A percentile compares a stretch with the other conserved stretches of the same genome.
Evolutionary conservation across 805 yeast species (phyloP).

Genomic region (Suhomyces sp.): DNA sequence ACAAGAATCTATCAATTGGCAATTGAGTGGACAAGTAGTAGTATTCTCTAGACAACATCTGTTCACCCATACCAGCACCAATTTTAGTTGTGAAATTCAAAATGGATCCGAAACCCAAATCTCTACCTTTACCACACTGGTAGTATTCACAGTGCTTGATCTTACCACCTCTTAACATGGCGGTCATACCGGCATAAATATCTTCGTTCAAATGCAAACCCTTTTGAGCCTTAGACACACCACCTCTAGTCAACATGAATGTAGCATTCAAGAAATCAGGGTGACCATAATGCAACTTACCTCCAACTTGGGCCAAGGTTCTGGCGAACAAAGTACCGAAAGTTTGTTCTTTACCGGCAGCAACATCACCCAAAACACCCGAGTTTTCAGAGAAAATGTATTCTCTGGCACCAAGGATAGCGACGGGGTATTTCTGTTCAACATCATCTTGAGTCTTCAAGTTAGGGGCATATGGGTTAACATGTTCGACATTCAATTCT

Average conservation of each 20-base stretch:
- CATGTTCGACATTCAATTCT: conserved; percentile 70
- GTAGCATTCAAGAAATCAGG: conserved; percentile 78
- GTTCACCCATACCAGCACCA: conserved; percentile 95
- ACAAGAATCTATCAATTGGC: conserved; percentile 76
- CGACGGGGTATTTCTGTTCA: conserved; percentile 59
- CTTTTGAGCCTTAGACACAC: conserved; percentile 83
- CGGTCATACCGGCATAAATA: conserved; percentile 87
- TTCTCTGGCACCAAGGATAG: conserved; percentile 85
- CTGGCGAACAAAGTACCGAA: conserved; percentile 83
- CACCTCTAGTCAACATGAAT: conserved; percentile 84
- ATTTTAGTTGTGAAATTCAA: conserved; percentile 82
- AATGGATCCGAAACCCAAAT: conserved; percentile 82
- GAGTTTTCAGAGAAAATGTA: conserved; percentile 83
- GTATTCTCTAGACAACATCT: conserved; percentile 79
- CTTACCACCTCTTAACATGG: conserved; percentile 79
- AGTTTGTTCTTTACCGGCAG: conserved; percentile 89
- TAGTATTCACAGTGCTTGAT: conserved; percentile 84
- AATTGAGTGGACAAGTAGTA: conserved; percentile 77
- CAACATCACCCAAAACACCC: conserved; percentile 84
- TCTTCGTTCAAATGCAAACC: conserved; percentile 85
- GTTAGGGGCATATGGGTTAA: conserved; percentile 77
- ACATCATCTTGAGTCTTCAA: conserved; percentile 55
- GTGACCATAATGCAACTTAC: conserved; percentile 84
- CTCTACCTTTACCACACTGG: conserved; percentile 91
- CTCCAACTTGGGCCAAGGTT: conserved; percentile 81